These are phyloP conservation scores for Vigna hirtella DNA, from an alignment of 306 rosid species.

Conservation along the genomic window DNA sequence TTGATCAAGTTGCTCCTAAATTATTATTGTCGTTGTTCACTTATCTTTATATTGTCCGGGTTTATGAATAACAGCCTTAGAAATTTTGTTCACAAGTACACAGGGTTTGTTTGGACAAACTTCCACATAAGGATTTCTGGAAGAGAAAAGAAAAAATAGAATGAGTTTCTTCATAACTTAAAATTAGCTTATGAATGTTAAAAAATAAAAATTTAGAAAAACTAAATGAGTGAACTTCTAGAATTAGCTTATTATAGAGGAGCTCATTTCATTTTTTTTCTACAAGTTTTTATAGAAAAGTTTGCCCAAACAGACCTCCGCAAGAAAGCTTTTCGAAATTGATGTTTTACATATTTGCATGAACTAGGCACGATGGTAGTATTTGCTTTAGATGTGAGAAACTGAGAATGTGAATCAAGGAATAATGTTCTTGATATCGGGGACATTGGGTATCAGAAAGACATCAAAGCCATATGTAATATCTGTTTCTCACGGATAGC, in stretches of 20 bases:
- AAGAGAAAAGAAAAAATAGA: too few relatives aligned
- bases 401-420: background rate
- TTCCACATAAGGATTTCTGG: too few relatives aligned
- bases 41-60: constrained; percentile 13
- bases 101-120: background rate
- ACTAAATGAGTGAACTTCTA: too few relatives aligned
- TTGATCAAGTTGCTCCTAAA: constrained; percentile 33
- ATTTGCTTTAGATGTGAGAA: constrained; percentile 16
- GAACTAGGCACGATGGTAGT: constrained; percentile 11
- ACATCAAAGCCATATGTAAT: background rate
- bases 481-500: background rate
- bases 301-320: background rate
- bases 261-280: too few relatives aligned
- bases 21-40: constrained; percentile 11
- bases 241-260: too few relatives aligned
- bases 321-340: constrained; percentile 8
- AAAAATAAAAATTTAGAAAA: too few relatives aligned
- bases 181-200: too few relatives aligned
- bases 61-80: constrained; percentile 4
- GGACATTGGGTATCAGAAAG: background rate
- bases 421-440: background rate
- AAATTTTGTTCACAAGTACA: background rate
- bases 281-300: too few relatives aligned
- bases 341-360: constrained; percentile 11
- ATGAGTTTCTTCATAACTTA: too few relatives aligned